phyloP scores from a whole-genome alignment of 495 filamentous ascomycete species.

The Aspergillus homomorphus region DNA sequence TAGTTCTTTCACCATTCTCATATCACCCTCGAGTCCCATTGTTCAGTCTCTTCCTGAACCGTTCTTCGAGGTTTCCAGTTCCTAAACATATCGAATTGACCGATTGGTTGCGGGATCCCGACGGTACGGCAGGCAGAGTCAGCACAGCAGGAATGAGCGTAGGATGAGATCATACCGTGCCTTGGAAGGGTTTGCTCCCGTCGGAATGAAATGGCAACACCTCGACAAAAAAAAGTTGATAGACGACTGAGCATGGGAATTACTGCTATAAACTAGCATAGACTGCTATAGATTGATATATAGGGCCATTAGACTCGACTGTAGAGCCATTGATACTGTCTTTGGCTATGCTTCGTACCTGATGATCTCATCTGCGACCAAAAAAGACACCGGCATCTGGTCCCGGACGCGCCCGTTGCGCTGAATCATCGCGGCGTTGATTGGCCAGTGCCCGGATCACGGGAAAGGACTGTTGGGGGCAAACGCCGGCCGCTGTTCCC shows the following conservation, averaged over 20 bases:
- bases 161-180: conserved; percentile 1
- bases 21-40: conserved; percentile 1
- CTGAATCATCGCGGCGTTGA: conserved; percentile 40
- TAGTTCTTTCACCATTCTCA: not conserved
- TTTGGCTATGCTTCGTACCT: no score
- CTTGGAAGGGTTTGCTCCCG: no score
- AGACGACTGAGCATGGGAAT: no score
- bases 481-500: conserved; percentile 15
- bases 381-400: conserved; percentile 14
- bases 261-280: no score
- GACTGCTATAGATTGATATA: not conserved
- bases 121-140: not conserved
- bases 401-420: conserved; percentile 39
- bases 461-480: conserved; percentile 33
- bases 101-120: conserved; percentile 1
- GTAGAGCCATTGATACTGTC: not conserved
- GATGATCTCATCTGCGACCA: not conserved
- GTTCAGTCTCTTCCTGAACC: not conserved
- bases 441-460: conserved; percentile 37
- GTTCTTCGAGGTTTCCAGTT: not conserved
- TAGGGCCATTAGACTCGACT: not conserved
- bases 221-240: no score
- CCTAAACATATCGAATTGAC: not conserved
- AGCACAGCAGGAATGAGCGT: not conserved
- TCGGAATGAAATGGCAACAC: no score